These are phyloP conservation scores for Aspergillus bertholletiae DNA, from an alignment of 495 filamentous ascomycete species.

Conservation along the genomic window DNA sequence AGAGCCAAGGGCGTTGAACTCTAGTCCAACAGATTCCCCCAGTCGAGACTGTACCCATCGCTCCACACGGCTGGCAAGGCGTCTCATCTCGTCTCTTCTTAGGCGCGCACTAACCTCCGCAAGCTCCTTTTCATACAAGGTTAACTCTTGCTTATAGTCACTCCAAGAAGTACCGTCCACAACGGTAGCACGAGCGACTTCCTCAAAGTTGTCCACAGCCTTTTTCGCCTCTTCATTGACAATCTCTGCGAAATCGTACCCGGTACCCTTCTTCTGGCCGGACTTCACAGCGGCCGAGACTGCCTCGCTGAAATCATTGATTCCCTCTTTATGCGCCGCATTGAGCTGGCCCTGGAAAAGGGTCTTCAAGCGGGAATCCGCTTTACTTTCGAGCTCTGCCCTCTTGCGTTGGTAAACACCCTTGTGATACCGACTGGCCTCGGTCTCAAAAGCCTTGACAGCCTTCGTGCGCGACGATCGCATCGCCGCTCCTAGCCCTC, in stretches of 20 bases:
- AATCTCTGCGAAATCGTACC: constrained; percentile 93
- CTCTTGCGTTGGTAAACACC: constrained; percentile 85
- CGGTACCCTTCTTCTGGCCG: constrained; percentile 83
- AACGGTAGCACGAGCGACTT: constrained; percentile 66
- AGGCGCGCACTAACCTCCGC: constrained; percentile 78
- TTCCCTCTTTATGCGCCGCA: constrained; percentile 85
- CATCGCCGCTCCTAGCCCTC: constrained; percentile 74
- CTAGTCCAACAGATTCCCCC: constrained; percentile 81
- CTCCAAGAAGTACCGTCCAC: constrained; percentile 82
- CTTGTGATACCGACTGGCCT: constrained; percentile 93
- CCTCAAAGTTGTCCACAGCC: constrained; percentile 70
- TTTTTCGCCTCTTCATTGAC: constrained; percentile 77
- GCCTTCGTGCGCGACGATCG: constrained; percentile 65
- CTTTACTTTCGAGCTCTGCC: constrained; percentile 77
- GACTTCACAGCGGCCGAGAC: constrained; percentile 79
- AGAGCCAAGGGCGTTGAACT: constrained; percentile 91
- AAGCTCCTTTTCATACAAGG: constrained; percentile 71
- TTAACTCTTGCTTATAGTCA: constrained; percentile 62
- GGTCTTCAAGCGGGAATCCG: constrained; percentile 80
- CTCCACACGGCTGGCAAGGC: constrained; percentile 84
- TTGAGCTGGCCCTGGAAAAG: constrained; percentile 83
- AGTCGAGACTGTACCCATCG: constrained; percentile 87
- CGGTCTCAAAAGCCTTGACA: constrained; percentile 78
- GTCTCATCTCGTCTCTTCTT: constrained; percentile 91
- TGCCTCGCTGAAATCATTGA: constrained; percentile 81